Evolutionary conservation across 148 eudicot species (phyloP).

Genomic region (Limonium bicolor): DNA sequence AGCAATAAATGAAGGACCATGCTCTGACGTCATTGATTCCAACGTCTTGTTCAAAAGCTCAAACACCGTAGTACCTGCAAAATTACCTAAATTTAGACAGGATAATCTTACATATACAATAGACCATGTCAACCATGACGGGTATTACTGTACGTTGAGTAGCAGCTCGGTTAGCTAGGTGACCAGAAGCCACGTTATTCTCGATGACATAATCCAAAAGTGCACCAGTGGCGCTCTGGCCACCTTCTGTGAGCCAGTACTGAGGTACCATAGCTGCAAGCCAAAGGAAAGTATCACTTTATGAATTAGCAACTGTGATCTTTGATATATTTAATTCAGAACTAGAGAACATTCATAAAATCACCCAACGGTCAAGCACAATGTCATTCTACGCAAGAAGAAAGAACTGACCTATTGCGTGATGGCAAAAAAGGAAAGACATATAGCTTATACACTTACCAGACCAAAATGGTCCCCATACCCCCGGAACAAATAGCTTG

Average conservation of each 20-base stretch:
- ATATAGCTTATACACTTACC: constrained; percentile 26
- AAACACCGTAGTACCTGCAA: constrained; percentile 59
- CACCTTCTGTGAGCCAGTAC: constrained; percentile 97
- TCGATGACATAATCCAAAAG: constrained; percentile 73
- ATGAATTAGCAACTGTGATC: too few species aligned
- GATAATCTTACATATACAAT: too few species aligned
- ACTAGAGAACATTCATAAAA: too few species aligned
- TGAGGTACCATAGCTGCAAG: constrained; percentile 82
- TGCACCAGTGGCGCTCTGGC: constrained; percentile 98
- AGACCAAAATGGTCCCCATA: constrained; percentile 99
- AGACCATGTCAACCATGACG: too few species aligned
- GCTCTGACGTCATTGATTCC: constrained; percentile 49
- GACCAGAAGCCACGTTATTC: constrained; percentile 68
- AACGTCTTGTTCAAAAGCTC: constrained; percentile 62
- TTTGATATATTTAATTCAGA: too few species aligned
- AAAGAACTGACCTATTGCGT: too few species aligned
- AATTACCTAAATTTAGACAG: neutral
- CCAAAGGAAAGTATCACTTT: neutral
- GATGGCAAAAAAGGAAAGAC: neutral
- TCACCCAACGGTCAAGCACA: too few species aligned
- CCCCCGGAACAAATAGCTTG: constrained; percentile 90
- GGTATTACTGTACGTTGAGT: constrained; percentile 83
- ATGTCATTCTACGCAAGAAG: too few species aligned
- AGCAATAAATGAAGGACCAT: constrained; percentile 48
- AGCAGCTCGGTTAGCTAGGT: constrained; percentile 85